Evolutionary conservation across 106 monocot species (phyloP), one percentile per base, ranked within the genome.

Genomic region (Dioscorea dumetorum): DNA sequence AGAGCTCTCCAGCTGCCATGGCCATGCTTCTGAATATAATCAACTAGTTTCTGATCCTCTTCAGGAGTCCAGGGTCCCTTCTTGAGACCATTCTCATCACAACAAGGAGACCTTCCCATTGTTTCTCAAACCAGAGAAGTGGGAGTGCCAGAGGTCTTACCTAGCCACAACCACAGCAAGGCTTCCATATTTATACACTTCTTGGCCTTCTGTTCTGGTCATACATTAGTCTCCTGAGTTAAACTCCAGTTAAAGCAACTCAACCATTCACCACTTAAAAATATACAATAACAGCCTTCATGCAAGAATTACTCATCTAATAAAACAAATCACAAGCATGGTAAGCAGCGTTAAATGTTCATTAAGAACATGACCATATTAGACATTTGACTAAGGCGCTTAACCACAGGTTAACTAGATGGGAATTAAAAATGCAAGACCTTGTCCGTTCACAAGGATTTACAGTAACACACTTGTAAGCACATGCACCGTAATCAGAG

Each of bases 1-100:
- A 94, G 94, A 21, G 94, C 85, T 78, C 90, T 83, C 94, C 94
- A 94, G 81, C 90, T 94, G 49, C 94, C 89, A 80, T 84, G 82
- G 77, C 89, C 94, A 61, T 90, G 81, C 51, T 90, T 82, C 58
- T 86, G 72, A 58, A 94, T 94, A 75, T 89, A 84, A 0, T 87
- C 72, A 17, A 84, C 65, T 16, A 94, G 87, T 68, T 76, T 89
- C 57, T 90, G 77, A 63, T 94, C 94, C 48, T 94, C 94, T 59
- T 94, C 94, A 54, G 84, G 81, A 16, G 94, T 90, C 94, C 94
- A 94, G 6, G 94, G 94, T 8, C 90, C 94, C 72, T 94, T 94
- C 86, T 94, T 94, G 49, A 94, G 82, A 69, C 84, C 90, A 69
- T 74, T 84, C 62, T 87, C 94, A 69, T 87, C 90, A 58, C 94